These are phyloP conservation scores for Podila epicladia DNA, from an alignment of 192 early-diverging fungal genomes.

Conservation along the genomic window DNA sequence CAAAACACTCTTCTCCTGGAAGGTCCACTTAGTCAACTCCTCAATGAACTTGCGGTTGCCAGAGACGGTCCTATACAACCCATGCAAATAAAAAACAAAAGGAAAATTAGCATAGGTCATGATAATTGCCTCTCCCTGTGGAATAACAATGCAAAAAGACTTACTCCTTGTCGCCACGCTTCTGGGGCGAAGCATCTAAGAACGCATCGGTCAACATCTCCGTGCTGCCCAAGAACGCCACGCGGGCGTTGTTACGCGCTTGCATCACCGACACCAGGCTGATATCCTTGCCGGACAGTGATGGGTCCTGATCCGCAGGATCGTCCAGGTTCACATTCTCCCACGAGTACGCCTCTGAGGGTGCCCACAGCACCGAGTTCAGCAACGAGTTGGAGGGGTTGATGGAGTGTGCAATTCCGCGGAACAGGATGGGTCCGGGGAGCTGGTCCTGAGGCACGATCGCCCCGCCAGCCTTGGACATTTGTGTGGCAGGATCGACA, in stretches of 20 bases:
- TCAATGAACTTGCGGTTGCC: slow-evolving; percentile 81
- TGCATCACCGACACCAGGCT: slow-evolving; percentile 88
- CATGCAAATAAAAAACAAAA: neutral
- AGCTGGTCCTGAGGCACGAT: slow-evolving; percentile 55
- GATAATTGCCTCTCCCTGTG: neutral
- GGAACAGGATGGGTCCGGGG: slow-evolving; percentile 69
- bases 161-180: slow-evolving; percentile 30
- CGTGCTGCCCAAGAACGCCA: slow-evolving; percentile 82
- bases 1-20: slow-evolving; percentile 92
- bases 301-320: slow-evolving; percentile 35
- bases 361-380: slow-evolving; percentile 63
- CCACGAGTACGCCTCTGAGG: slow-evolving; percentile 74
- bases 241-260: slow-evolving; percentile 88
- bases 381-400: slow-evolving; percentile 70
- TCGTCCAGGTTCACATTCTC: slow-evolving; percentile 55
- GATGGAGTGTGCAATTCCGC: slow-evolving; percentile 81
- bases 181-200: slow-evolving; percentile 25
- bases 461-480: slow-evolving; percentile 47
- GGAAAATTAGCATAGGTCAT: slow-evolving; percentile 3
- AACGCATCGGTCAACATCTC: slow-evolving; percentile 86
- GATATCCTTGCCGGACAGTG: slow-evolving; percentile 67
- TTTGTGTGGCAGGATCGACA: slow-evolving; percentile 49
- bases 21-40: slow-evolving; percentile 87
- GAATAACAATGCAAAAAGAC: neutral
- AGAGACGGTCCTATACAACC: slow-evolving; percentile 27